These are phyloP conservation scores for Apiospora marii DNA, from an alignment of 2,329 filamentous ascomycete genomes.

Conservation along the genomic window DNA sequence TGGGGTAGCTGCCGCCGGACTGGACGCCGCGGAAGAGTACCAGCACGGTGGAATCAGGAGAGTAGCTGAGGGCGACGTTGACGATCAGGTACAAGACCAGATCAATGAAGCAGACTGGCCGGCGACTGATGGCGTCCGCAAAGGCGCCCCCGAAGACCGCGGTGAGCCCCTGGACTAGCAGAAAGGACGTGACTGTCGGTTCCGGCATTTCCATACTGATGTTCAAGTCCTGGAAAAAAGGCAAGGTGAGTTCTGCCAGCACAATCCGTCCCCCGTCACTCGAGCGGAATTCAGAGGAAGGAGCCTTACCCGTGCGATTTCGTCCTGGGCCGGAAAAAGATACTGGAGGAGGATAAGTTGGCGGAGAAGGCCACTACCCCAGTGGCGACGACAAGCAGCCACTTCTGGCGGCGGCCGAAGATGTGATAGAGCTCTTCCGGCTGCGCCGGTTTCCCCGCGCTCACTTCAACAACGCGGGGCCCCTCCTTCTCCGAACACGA, in stretches of 20 bases:
- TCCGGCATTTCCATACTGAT: constrained; percentile 43
- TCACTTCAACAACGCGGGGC: neutral
- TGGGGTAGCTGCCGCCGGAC: constrained; percentile 55
- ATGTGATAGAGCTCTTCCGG: constrained; percentile 40
- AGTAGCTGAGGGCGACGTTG: constrained; percentile 54
- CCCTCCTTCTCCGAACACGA: neutral
- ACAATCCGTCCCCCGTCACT: no score
- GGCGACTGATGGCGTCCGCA: constrained; percentile 54
- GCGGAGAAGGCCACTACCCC: constrained; percentile 60
- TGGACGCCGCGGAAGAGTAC: constrained; percentile 56
- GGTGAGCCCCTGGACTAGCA: constrained; percentile 58
- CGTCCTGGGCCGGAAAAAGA: constrained; percentile 55
- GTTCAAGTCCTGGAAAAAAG: constrained; percentile 36
- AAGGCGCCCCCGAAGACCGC: constrained; percentile 57
- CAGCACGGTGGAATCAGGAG: constrained; percentile 50
- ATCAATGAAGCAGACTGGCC: constrained; percentile 52
- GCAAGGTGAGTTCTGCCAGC: neutral
- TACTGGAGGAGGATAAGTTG: constrained; percentile 57
- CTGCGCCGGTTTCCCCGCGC: neutral
- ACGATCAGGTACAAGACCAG: constrained; percentile 56
- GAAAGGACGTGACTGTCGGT: constrained; percentile 55
- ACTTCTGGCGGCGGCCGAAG: constrained; percentile 49
- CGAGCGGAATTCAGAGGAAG: no score
- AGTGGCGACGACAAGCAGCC: constrained; percentile 56
- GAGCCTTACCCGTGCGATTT: constrained; percentile 42